phyloP scores from a whole-genome alignment of 1,284 basidiomycete genomes.

The Cutaneotrichosporon dermatis region DNA sequence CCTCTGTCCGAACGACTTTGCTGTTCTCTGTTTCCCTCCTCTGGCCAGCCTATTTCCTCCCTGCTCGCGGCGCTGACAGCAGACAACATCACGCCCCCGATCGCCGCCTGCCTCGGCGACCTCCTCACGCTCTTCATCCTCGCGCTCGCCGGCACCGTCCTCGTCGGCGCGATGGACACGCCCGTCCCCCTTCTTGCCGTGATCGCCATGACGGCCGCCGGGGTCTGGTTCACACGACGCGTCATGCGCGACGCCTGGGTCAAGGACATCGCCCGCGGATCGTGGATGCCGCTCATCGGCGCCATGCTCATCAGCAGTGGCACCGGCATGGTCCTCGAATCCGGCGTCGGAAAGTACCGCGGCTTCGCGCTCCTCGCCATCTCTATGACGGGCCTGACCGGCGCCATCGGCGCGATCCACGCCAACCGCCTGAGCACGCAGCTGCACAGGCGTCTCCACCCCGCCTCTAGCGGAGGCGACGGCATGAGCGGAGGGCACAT shows the following conservation, averaged over 20 bases:
- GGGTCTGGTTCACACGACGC: conserved; percentile 51
- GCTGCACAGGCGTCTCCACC: conserved; percentile 38
- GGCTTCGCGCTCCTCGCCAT: conserved; percentile 85
- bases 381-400: conserved; percentile 81
- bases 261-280: conserved; percentile 63
- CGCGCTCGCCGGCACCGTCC: conserved; percentile 57
- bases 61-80: no score
- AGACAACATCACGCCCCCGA: conserved; percentile 93
- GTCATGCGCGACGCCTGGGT: conserved; percentile 53
- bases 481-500: not conserved
- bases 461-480: conserved; percentile 8
- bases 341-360: conserved; percentile 77
- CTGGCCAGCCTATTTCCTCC: no score
- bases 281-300: conserved; percentile 77
- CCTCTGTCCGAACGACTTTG: not conserved
- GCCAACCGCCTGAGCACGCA: conserved; percentile 81
- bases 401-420: conserved; percentile 84
- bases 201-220: conserved; percentile 57
- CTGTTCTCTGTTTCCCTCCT: no score
- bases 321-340: conserved; percentile 85
- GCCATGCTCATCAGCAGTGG: conserved; percentile 90
- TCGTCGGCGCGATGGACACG: conserved; percentile 64
- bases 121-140: conserved; percentile 80
- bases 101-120: conserved; percentile 89
- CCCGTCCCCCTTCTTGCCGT: conserved; percentile 60